Evolutionary conservation across 2,329 filamentous ascomycete genomes (phyloP).

Genomic region (Diaporthe longicolla): DNA sequence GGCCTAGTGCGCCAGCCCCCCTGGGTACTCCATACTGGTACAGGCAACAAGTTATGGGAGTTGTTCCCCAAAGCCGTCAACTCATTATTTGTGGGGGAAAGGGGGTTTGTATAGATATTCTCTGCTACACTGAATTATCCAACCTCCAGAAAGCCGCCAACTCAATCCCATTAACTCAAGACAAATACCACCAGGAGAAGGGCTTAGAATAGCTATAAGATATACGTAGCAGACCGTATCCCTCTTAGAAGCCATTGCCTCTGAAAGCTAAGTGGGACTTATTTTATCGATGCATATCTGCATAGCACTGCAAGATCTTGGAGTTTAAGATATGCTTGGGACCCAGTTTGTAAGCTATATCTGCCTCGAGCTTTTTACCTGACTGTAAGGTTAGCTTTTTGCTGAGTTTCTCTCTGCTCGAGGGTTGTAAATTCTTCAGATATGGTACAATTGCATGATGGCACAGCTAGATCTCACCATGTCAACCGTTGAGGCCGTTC

Average conservation of each 20-base stretch:
- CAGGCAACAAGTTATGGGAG: too few relatives aligned
- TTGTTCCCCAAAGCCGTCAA: too few relatives aligned
- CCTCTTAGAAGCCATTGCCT: constrained; percentile 53
- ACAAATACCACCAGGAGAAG: neutral
- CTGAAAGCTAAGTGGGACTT: constrained; percentile 52
- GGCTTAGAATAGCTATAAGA: constrained; percentile 49
- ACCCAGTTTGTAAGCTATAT: constrained; percentile 52
- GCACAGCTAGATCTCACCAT: too few relatives aligned
- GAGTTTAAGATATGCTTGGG: constrained; percentile 49
- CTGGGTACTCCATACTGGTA: too few relatives aligned
- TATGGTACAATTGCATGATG: too few relatives aligned
- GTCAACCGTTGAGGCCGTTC: too few relatives aligned
- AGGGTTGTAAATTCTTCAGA: too few relatives aligned
- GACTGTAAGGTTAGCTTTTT: too few relatives aligned
- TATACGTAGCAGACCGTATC: constrained; percentile 53
- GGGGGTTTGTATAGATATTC: too few relatives aligned
- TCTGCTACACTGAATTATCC: neutral
- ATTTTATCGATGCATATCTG: constrained; percentile 57
- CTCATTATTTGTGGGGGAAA: too few relatives aligned
- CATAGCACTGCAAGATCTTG: constrained; percentile 51
- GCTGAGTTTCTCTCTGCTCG: too few relatives aligned
- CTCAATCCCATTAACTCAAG: constrained; percentile 23
- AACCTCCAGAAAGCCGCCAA: constrained; percentile 39
- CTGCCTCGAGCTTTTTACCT: constrained; percentile 33
- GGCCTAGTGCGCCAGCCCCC: too few relatives aligned